Percentiles rank a stretch among this genome's conserved stretches.
Conservation (phyloP, 805 yeast genomes). For the Ogataea populi-albae region DNA sequence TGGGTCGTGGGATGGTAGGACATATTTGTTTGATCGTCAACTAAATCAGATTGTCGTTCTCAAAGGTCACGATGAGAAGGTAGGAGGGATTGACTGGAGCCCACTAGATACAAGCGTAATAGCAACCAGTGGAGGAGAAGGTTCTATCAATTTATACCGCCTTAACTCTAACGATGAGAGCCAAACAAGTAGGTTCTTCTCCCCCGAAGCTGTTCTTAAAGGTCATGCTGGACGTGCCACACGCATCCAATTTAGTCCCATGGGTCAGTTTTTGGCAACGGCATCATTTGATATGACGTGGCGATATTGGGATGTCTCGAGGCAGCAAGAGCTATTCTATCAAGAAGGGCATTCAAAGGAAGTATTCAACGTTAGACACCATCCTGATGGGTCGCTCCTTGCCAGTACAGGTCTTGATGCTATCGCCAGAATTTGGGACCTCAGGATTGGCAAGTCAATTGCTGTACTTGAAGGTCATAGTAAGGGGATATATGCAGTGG, state of each 20-base stretch:
- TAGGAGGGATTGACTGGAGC: constrained; percentile 69
- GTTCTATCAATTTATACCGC: constrained; percentile 27
- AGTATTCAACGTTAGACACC: constrained; percentile 59
- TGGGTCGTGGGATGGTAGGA: constrained; percentile 83
- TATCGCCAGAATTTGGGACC: constrained; percentile 75
- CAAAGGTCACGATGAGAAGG: constrained; percentile 60
- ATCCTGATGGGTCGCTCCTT: constrained; percentile 73
- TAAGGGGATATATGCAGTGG: constrained; percentile 64
- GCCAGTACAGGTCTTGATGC: constrained; percentile 81
- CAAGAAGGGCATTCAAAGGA: constrained; percentile 89
- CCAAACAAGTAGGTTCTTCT: background rate
- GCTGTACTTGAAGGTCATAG: constrained; percentile 63
- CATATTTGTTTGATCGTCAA: constrained; percentile 47
- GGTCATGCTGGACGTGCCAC: constrained; percentile 62
- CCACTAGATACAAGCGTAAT: constrained; percentile 16
- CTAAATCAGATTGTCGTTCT: constrained; percentile 32
- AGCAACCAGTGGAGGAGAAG: constrained; percentile 49
- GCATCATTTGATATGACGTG: constrained; percentile 86
- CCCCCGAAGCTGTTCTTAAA: constrained; percentile 9
- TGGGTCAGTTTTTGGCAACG: constrained; percentile 52
- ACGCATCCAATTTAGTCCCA: constrained; percentile 63
- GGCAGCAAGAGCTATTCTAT: constrained; percentile 46
- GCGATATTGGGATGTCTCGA: constrained; percentile 77
- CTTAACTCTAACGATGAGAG: constrained; percentile 1
- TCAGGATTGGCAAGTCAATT: constrained; percentile 70